Evolutionary conservation across 768 basidiomycete species (phyloP).

Genomic region (Mycena vulgaris): DNA sequence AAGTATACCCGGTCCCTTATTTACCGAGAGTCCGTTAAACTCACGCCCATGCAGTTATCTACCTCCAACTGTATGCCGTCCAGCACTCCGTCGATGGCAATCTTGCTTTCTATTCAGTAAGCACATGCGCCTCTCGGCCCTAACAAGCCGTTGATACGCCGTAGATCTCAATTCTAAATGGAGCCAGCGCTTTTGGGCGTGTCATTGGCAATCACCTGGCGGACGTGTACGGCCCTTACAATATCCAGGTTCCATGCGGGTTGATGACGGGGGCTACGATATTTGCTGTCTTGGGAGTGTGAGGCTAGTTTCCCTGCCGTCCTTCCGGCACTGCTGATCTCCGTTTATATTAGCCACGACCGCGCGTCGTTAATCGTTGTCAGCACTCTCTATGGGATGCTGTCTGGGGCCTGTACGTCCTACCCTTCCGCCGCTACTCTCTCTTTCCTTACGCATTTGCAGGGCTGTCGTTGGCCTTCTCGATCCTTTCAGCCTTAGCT

Average conservation of each 20-base stretch:
- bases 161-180: slow-evolving; percentile 18
- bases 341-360: background rate
- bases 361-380: slow-evolving; percentile 15
- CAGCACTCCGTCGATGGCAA: slow-evolving; percentile 20
- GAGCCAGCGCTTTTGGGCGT: slow-evolving; percentile 11
- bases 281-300: slow-evolving; percentile 8
- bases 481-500: slow-evolving; percentile 1
- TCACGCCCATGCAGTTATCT: slow-evolving; percentile 14
- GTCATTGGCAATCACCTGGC: slow-evolving; percentile 13
- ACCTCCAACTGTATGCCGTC: slow-evolving; percentile 31
- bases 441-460: background rate
- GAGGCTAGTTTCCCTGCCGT: background rate
- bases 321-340: background rate
- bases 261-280: slow-evolving; percentile 12
- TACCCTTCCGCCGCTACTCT: background rate
- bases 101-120: slow-evolving; percentile 31
- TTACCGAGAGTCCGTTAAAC: background rate
- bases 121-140: background rate
- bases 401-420: slow-evolving; percentile 16
- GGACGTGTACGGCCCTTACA: slow-evolving; percentile 15
- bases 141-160: no score
- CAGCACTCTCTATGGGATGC: slow-evolving; percentile 11
- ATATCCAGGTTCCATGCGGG: slow-evolving; percentile 21
- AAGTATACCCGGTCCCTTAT: background rate
- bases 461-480: slow-evolving; percentile 19